Conservation (phyloP, 495 filamentous ascomycete genomes). For the Parathielavia hyrcaniae region DNA sequence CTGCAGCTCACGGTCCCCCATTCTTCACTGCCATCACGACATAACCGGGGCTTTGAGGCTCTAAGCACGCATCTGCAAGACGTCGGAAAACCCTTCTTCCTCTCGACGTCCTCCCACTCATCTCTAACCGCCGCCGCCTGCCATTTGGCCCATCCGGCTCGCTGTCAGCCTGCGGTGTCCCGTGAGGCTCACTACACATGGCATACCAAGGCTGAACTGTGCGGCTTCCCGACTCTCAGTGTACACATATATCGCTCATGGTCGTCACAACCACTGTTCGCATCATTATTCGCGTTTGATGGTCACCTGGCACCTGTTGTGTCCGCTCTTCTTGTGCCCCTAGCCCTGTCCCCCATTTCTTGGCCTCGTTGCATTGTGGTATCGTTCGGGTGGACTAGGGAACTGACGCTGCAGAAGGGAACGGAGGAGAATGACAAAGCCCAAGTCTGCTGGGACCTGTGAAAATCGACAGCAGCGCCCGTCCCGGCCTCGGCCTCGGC, state of each 20-base stretch:
- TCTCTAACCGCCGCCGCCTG: not conserved
- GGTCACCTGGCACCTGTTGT: not conserved
- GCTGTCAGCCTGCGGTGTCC: constrained; percentile 2
- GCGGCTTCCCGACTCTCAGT: not conserved
- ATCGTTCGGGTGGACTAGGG: not conserved
- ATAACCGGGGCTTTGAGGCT: not conserved
- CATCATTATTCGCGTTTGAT: constrained; percentile 7
- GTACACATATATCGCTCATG: constrained; percentile 1
- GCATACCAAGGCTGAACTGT: constrained; percentile 11
- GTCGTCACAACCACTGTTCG: not conserved
- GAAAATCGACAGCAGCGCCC: not conserved
- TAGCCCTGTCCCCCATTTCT: not conserved
- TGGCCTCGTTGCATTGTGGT: not conserved
- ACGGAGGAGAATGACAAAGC: not conserved
- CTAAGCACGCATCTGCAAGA: not conserved
- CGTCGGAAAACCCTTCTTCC: not conserved
- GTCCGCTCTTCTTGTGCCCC: not conserved
- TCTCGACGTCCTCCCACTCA: not conserved
- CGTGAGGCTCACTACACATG: constrained; percentile 6
- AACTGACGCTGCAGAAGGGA: not conserved
- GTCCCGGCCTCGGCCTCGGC: constrained; percentile 1
- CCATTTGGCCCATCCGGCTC: not conserved
- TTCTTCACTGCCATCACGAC: not conserved
- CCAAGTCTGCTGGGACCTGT: not conserved
- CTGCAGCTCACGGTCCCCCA: not conserved